Base-by-base conservation (phyloP, 2,329 filamentous ascomycete species). In the Cladorrhinum sp. region DNA sequence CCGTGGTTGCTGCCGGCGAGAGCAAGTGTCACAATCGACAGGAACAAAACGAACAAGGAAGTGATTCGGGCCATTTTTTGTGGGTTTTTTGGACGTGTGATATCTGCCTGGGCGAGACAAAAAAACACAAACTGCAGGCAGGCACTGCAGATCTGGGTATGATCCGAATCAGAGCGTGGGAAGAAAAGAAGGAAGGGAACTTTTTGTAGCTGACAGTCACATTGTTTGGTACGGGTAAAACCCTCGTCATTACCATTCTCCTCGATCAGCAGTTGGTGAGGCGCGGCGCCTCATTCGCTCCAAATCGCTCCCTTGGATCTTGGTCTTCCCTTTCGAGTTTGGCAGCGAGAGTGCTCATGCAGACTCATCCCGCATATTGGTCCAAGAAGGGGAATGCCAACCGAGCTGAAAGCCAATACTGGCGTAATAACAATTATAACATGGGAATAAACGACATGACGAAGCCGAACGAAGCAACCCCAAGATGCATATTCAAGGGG, bases 41-140 rank as follows among this genome's bases (percentile, higher is more conserved):
- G 16, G n/a, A 60, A 30, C n/a, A 18, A 50, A 14, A 50, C 23
- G 8, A 59, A 21, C 10, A 55, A 20, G 42, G 42, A 28, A 18
- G 12, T 24, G 16, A 55, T 26, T 6, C 51, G 24, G 39, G 57
- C 51, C 57, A 59, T 59, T 33, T 49, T n/a, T n/a, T n/a, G n/a
- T 39, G 33, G 5, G 3, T 52, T 3, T 36, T 52, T 8, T 12
- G 20, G 21, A 54, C 5, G 4, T 5, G 26, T 30, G 26, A 5
- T 30, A 30, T 30, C 5, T 30, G 10, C 3, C 14, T 42, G 36
- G 6, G 36, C 16, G 36, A 42, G 36, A 42, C 36, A 30, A 30
- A 30, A 10, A 30, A 10, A 42, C 5, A 16, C 36, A 42, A 12
- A 12, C 36, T n/a, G 36, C 36, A 42, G n/a, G n/a, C n/a, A n/a